Evolutionary conservation across 164 flowering plant species (phyloP), one percentile per base, ranked within the genome.

Genomic region (Houttuynia cordata): DNA sequence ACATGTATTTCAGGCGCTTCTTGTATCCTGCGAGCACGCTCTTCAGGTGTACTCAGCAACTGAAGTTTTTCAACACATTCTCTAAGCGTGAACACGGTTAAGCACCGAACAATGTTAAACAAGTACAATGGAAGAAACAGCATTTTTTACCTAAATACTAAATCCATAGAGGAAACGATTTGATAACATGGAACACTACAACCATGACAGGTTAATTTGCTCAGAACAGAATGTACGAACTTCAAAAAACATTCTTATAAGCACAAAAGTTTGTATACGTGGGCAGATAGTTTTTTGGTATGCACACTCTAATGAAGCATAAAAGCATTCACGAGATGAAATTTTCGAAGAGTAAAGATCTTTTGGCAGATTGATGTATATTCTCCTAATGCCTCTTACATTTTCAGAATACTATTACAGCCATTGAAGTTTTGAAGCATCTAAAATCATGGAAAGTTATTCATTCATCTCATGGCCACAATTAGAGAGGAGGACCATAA

Each of bases 41-140:
- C 99, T 68, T 86, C 96, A 10, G 92, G 87, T 45, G 83, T 76
- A 62, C 79, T 90, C 63, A 93, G 71, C 58, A 83, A 76, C 76
- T 87, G 86, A 75, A 93, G 66, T 62, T 90, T 93, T 81, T 90
- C 97, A 3, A 93, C 88, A 73, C 88, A 84, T 73, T 90, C 96
- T 80, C 99, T 83, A 64, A 86, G 96, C 84, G 92, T 93, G 63
- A 67, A 66, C 15, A 22, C 59, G 67, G 98, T 89, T 71, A 92
- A 87, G 90, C 37, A 30, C 37, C 6, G 4, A 30, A 30, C 37
- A 30, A 30, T 30, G 6, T 30, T 30, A 30, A 30, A 30, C n/a
- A 30, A 30, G 37, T 30, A 30, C 2, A 30, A 30, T 30, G 37
- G 6, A 30, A 30, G 6, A 15, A 76, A 78, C 53, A 47, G 8